These are phyloP conservation scores for Ogataea populi-albae DNA, from an alignment of 805 yeast species.

Conservation along the genomic window DNA sequence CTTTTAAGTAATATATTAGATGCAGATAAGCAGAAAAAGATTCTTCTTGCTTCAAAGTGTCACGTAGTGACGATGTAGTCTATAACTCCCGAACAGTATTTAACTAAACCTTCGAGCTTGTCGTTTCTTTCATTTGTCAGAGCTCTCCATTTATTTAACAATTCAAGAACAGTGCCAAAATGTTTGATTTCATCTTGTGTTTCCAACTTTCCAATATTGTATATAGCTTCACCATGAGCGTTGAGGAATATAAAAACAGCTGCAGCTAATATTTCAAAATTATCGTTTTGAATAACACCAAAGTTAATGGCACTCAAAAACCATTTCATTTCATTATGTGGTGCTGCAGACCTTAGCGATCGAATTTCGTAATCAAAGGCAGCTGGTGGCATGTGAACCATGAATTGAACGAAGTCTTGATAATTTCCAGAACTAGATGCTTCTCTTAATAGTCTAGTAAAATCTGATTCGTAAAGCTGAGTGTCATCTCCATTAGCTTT, in stretches of 20 bases:
- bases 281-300: conserved; percentile 53
- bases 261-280: conserved; percentile 81
- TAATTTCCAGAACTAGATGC: conserved; percentile 42
- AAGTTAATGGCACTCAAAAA: conserved; percentile 66
- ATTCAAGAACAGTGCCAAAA: conserved; percentile 31
- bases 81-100: conserved; percentile 80
- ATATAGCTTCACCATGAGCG: conserved; percentile 79
- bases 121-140: conserved; percentile 41
- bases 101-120: conserved; percentile 62
- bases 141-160: conserved; percentile 47
- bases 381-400: conserved; percentile 69
- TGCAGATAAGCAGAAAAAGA: no score
- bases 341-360: conserved; percentile 65
- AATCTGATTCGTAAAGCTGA: conserved; percentile 63
- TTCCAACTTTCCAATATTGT: conserved; percentile 18
- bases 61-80: conserved; percentile 50
- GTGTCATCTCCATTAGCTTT: conserved; percentile 33
- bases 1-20: no score
- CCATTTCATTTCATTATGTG: conserved; percentile 59
- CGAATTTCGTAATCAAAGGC: conserved; percentile 82
- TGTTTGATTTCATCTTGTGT: conserved; percentile 28
- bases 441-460: conserved; percentile 62
- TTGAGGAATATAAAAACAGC: conserved; percentile 70
- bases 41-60: no score
- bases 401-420: conserved; percentile 48